These are phyloP conservation scores for Marasmius oreades DNA, from an alignment of 1,284 basidiomycete species.

Conservation along the genomic window DNA sequence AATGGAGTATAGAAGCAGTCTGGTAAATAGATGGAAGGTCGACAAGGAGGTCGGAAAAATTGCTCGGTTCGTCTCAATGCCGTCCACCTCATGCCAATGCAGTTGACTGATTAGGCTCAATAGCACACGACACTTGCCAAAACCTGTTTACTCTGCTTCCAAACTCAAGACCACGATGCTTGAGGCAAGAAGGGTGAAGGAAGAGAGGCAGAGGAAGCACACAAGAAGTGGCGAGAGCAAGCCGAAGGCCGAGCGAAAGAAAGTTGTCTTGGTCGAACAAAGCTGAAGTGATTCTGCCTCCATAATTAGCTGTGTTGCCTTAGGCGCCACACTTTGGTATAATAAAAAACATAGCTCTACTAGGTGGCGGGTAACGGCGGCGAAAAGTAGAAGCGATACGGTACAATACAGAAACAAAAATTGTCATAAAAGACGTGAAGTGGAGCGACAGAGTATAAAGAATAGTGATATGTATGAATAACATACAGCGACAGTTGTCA, in stretches of 20 bases:
- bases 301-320: not conserved
- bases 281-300: conserved; percentile 18
- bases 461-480: too few relatives aligned
- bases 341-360: too few relatives aligned
- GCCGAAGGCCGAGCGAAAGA: conserved; percentile 91
- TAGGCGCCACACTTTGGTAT: too few relatives aligned
- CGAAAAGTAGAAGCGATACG: too few relatives aligned
- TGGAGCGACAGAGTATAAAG: too few relatives aligned
- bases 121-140: conserved; percentile 86
- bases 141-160: conserved; percentile 83
- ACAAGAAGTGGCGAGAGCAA: conserved; percentile 82
- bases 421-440: too few relatives aligned
- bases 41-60: conserved; percentile 83
- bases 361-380: too few relatives aligned
- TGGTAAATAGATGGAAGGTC: conserved; percentile 87
- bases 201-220: conserved; percentile 89
- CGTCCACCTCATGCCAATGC: conserved; percentile 11
- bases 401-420: too few relatives aligned
- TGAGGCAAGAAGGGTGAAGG: conserved; percentile 86
- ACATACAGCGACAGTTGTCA: too few relatives aligned
- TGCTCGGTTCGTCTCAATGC: conserved; percentile 53
- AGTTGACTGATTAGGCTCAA: conserved; percentile 5
- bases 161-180: conserved; percentile 93
- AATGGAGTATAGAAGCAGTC: conserved; percentile 89
- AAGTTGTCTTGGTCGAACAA: conserved; percentile 78